Evolutionary conservation across 2,329 filamentous ascomycete genomes (phyloP), one percentile per base, ranked within the genome.

Genomic region (Furcasterigmium furcatum): DNA sequence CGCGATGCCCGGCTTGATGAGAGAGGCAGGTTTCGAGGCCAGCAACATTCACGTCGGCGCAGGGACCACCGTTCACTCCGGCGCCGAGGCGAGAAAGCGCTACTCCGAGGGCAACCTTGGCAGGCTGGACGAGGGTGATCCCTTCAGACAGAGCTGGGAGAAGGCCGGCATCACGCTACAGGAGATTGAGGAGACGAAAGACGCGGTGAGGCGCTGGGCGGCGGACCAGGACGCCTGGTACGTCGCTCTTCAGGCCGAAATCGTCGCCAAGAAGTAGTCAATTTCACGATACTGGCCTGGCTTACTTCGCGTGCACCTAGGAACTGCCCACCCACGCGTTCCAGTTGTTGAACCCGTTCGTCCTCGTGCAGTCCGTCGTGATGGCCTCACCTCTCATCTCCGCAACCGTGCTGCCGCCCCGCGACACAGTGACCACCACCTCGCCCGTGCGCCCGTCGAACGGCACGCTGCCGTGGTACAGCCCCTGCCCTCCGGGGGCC

Each of bases 1-100:
- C 3, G 50, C 22, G 10, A 58, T 67, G 53, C 62, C 63, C n/a
- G 56, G 55, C 30, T 49, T 67, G 21, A 57, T 59, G 16, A 58
- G 62, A 18, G 34, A 39, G 3, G 60, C 49, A 2, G 64, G 66
- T 4, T 65, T 63, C 35, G 62, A 60, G 19, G 50, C 41, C 8
- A 57, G 53, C 4, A 62, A 60, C 27, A 52, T 62, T 4, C 46
- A 46, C 2, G 43, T 67, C 38, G 60, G 43, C 9, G 36, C 38
- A n/a, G 40, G 40, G 16, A 42, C 40, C 24, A 42, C 40, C 13
- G 40, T 42, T 8, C 40, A 42, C 20, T 42, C 29, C 5, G 40
- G 40, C n/a, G 29, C 8, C 12, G 29, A 24, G 7, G 27, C 27
- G 13, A 20, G 24, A 13, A 10, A 13, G 5, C 5, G 16, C n/a